Percentiles rank a stretch among this genome's conserved stretches.
Evolutionary conservation across 177 flowering plant genomes (phyloP).

Genomic region (Vitis hybrid): DNA sequence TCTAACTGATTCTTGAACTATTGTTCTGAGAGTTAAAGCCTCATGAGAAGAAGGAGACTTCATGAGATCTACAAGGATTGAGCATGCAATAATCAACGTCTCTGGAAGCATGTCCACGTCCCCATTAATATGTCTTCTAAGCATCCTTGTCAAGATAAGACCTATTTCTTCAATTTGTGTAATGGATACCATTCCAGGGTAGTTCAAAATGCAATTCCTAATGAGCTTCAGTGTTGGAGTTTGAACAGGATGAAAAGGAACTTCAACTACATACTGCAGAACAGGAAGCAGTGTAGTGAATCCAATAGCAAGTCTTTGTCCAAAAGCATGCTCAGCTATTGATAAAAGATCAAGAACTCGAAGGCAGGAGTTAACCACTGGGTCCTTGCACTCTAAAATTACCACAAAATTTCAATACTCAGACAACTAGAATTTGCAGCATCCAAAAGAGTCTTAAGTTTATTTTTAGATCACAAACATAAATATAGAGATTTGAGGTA

Average conservation of each 20-base stretch:
- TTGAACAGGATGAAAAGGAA: conserved; percentile 88
- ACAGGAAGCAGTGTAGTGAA: conserved; percentile 75
- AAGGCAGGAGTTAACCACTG: conserved; percentile 63
- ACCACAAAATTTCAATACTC: background rate
- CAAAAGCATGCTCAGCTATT: conserved; percentile 60
- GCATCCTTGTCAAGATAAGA: conserved; percentile 55
- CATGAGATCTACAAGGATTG: conserved; percentile 63
- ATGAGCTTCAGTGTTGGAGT: conserved; percentile 62
- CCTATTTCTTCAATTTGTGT: conserved; percentile 63
- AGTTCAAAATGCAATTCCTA: conserved; percentile 49
- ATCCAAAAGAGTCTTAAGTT: too few species aligned
- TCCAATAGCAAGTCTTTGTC: conserved; percentile 73
- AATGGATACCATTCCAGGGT: conserved; percentile 69
- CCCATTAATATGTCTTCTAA: conserved; percentile 56
- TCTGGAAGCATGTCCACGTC: conserved; percentile 70
- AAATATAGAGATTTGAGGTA: too few species aligned
- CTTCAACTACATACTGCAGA: conserved; percentile 60
- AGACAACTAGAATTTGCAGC: too few species aligned
- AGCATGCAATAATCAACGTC: conserved; percentile 59
- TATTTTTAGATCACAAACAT: too few species aligned
- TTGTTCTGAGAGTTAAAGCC: conserved; percentile 31
- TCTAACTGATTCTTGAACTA: conserved; percentile 48
- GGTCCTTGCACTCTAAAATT: conserved; percentile 59
- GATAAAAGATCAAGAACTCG: conserved; percentile 71
- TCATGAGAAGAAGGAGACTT: conserved; percentile 52